These are phyloP conservation scores for Arctium minus DNA, from an alignment of 129 eudicot species.

Conservation along the genomic window DNA sequence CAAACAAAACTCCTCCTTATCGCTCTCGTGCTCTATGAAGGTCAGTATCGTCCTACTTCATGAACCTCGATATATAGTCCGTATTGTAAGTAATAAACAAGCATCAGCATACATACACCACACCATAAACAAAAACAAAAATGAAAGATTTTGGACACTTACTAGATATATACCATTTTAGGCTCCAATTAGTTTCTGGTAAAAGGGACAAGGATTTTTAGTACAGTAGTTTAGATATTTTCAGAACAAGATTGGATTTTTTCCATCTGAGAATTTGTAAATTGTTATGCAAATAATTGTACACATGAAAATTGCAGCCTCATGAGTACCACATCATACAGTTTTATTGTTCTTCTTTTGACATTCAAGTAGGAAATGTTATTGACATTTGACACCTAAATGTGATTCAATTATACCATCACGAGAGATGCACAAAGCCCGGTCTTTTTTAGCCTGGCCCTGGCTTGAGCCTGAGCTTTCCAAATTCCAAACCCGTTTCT, in stretches of 20 bases:
- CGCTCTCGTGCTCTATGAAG: constrained; percentile 1
- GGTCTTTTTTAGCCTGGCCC: neutral
- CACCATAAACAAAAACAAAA: neutral
- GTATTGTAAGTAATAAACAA: constrained; percentile 16
- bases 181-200: constrained; percentile 3
- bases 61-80: constrained; percentile 1
- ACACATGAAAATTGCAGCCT: constrained; percentile 12
- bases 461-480: neutral
- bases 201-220: neutral
- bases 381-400: neutral
- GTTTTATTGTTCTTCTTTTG: neutral
- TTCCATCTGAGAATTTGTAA: constrained; percentile 20
- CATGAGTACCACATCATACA: constrained; percentile 5
- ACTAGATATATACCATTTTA: neutral
- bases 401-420: neutral
- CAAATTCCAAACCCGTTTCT: neutral
- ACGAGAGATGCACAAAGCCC: neutral
- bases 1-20: neutral
- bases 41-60: constrained; percentile 3
- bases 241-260: neutral
- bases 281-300: constrained; percentile 19
- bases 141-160: neutral
- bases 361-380: neutral
- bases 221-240: neutral
- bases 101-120: neutral